Percentiles rank a stretch among this genome's conserved stretches.
Evolutionary conservation across 768 basidiomycete species (phyloP).

Genomic region (Scleroderma bovista): DNA sequence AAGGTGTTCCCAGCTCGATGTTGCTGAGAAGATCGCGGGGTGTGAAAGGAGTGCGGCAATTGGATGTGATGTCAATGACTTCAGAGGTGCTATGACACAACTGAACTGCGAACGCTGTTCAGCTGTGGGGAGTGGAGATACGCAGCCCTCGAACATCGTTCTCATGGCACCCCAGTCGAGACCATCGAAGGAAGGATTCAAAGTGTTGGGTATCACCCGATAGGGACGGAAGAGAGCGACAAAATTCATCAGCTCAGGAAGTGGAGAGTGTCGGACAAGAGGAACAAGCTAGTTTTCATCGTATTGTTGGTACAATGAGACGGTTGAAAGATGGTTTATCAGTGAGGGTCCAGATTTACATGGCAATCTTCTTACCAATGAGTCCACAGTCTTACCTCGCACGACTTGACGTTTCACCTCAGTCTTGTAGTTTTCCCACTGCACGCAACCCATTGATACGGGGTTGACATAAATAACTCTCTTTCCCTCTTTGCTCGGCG

Average conservation of each 20-base stretch:
- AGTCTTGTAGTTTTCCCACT: constrained; percentile 46
- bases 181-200: constrained; percentile 41
- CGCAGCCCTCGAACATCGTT: constrained; percentile 56
- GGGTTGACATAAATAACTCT: constrained; percentile 84
- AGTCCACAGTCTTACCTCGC: constrained; percentile 45
- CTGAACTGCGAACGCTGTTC: constrained; percentile 1
- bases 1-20: background rate
- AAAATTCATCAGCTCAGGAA: constrained; percentile 80
- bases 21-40: constrained; percentile 12
- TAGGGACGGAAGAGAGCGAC: constrained; percentile 78
- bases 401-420: constrained; percentile 38
- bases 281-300: constrained; percentile 61
- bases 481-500: constrained; percentile 41
- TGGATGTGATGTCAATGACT: constrained; percentile 12
- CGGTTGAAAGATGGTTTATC: background rate
- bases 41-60: constrained; percentile 13
- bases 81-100: constrained; percentile 20
- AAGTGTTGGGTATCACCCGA: constrained; percentile 77
- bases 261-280: constrained; percentile 78
- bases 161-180: constrained; percentile 75
- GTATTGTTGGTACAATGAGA: background rate
- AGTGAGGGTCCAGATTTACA: background rate
- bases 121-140: constrained; percentile 25
- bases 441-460: constrained; percentile 57
- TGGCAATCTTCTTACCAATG: constrained; percentile 46